Evolutionary conservation across 805 yeast species (phyloP), one percentile per base, ranked within the genome.

Genomic region (Yamadazyma paraphyllophila): DNA sequence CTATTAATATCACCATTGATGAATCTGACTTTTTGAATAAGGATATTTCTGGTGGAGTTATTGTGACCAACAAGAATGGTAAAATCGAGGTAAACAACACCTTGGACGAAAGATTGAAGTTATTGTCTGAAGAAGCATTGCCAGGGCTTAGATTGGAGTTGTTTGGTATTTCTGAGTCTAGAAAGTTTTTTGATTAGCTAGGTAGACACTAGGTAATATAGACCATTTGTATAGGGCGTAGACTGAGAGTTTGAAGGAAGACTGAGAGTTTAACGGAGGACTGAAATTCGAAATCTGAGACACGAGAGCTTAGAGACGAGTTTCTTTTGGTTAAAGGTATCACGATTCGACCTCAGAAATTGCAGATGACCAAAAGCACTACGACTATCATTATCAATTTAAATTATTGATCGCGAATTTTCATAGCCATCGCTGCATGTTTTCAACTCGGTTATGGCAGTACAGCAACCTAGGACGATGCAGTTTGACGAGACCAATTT

Each of bases 61-160:
- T 89, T 39, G 76, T 88, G 39, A 65, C 78, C 45, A 87, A 86
- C 62, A 78, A 78, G 31, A 65, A 78, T 36, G 96, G 95, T 44
- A 88, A 86, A 71, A 90, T 94, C 55, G 91, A 85, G 57, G 88
- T 94, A 46, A 77, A 88, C 70, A 94, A 94, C 74, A 91, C 99
- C 39, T 78, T 94, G 60, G 97, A 90, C 60, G 97, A 91, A 75
- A 88, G 99, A 72, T 81, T 94, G 61, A 79, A 83, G 59, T 70
- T 94, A 51, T 77, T 94, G 58, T 78, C 86, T 32, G 86, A 87
- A 63, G 88, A 82, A 59, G 86, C 96, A 7, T 80, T 94, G 55
- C 99, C 99, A 40, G 95, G 91, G 45, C 82, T 94, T 53, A 84
- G 98, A 72, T 75, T 87, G 52, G 96, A 91, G 61, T 72, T 92